Base-by-base conservation (phyloP, 1,139 yeast genomes). In the Geotrichum histeridarum region DNA sequence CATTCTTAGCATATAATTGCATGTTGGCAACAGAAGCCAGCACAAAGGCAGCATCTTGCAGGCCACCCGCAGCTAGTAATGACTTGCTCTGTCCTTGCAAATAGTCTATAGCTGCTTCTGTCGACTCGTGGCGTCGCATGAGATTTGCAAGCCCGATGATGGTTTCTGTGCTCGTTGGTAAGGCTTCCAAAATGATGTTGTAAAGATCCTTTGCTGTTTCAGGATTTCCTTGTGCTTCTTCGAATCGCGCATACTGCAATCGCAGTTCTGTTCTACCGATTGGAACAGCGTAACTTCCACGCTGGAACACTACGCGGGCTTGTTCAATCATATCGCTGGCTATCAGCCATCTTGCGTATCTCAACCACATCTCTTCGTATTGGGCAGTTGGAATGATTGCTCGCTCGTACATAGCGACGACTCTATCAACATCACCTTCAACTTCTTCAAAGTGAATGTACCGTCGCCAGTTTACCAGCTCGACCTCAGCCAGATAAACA, bases 311-410 rank as follows among this genome's bases (percentile, higher is more conserved):
- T 12, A 45, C 50, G 18, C 54, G 56, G 1, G 70, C 70, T n/a
- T 55, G 60, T 8, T 60, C 61, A 35, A 39, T 15, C 39, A 52
- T 37, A 7, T 51, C 48, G 2, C 54, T 53, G 2, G 69, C 66
- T 7, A 67, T 52, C 50, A 70, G 61, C 72, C 72, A 73, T 14
- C 86, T 76, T 1, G 81, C 70, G 63, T 80, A 84, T 51, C 81
- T 77, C 30, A 83, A 65, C 91, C 94, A 86, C 48, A 86, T 72
- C 42, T 71, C 73, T 1, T 80, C 78, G 59, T 83, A 79, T 14
- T 70, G 66, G 0, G 83, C 81, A 2, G 83, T 75, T 0, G 79
- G 70, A 4, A 81, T 72, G 5, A 84, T 59, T 0, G 69, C 70
- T 4, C 69, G 69, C 60, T 82, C 84, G 63, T 82, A 87, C 0